Evolutionary conservation across 306 rosid genomes (phyloP), one percentile per base, ranked within the genome.

Genomic region (Lathyrus aphaca): DNA sequence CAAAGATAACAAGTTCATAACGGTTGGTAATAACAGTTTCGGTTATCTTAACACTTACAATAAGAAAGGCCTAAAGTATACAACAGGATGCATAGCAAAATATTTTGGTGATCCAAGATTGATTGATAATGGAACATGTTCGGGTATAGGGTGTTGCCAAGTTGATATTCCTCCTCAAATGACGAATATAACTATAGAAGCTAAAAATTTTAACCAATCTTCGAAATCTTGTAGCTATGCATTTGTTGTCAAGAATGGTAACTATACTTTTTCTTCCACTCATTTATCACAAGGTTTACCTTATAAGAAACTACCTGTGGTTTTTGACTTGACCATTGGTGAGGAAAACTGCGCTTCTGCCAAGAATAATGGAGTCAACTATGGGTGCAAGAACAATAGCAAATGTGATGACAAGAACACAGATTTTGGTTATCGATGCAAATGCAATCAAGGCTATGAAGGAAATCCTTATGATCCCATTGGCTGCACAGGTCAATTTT

Each of bases 111-210:
- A 18, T 1, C 13, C 0, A 18, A 50, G 6, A 3, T 6, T 0
- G 11, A 18, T 50, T 18, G 14, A 50, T 17, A 0, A 50, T 18
- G 57, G 57, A 50, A 50, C 6, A 18, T 66, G 71, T 16, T 66
- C 71, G 6, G 57, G 71, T 10, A 29, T 45, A 25, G 71, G 71
- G 15, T 66, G 71, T 46, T 66, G 71, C 29, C 57, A 66, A 16
- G 6, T 45, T 17, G 71, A 66, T n/a, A 66, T 66, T 66, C 71
- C 57, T 1, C 8, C 62, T 11, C 1, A 0, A 5, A 55, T 55
- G 62, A 0, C 0, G 17, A 55, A 13, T 25, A 27, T 55, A 25
- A 25, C 7, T 9, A 3, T 50, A 18, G 1, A 9, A 10, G 13
- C 29, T 50, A 18, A 1, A 9, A 50, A 17, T 50, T 18, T 50